Evolutionary conservation across 23 red algal species (phyloP), one percentile per base, ranked within the genome.

Genomic region (Pyropia yezoensis): DNA sequence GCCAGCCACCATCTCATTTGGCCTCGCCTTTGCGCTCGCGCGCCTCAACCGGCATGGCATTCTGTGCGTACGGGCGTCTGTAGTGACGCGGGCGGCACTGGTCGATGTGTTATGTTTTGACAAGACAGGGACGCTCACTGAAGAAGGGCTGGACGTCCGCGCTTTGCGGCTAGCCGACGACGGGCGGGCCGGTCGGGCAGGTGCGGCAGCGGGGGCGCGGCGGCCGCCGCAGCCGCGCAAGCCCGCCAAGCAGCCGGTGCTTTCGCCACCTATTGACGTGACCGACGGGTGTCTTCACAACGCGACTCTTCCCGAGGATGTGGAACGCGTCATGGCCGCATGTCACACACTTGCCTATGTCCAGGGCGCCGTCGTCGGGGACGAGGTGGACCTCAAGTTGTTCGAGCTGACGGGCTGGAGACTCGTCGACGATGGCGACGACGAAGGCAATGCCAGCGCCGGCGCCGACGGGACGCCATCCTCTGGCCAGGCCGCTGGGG

Each of bases 111-210:
- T 77, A 2, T 77, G 73, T 21, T 77, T 77, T 28, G 73, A 77
- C 63, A 77, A 77, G 16, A 77, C 73, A 3, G 73, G 73, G 4
- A 77, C 73, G 39, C 61, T 77, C 4, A 77, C 73, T 2, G 73
- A 77, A 7, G 33, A 52, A 15, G 73, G 73, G 30, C 59, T 77
- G 2, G 73, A 77, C 18, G 52, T 73, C 19, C 39, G 53, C 22
- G 51, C 51, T 23, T 18, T 73, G 50, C 69, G 51, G 23, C 69
- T 52, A 14, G 69, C 33, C 17, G 6, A 24, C 49, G 19, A 7
- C 24, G 19, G 18, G 15, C 18, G 7, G 12, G 39, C 39, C 39
- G 39, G 39, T 20, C 55, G 19, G 4, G 55, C 55, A 20, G 18
- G 19, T 0, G 3, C 18, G 55, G 7, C 18, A 9, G 24, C 55